These are phyloP conservation scores for Pythium coloratum DNA, from an alignment of 352 stramenopile genomes.

Conservation along the genomic window DNA sequence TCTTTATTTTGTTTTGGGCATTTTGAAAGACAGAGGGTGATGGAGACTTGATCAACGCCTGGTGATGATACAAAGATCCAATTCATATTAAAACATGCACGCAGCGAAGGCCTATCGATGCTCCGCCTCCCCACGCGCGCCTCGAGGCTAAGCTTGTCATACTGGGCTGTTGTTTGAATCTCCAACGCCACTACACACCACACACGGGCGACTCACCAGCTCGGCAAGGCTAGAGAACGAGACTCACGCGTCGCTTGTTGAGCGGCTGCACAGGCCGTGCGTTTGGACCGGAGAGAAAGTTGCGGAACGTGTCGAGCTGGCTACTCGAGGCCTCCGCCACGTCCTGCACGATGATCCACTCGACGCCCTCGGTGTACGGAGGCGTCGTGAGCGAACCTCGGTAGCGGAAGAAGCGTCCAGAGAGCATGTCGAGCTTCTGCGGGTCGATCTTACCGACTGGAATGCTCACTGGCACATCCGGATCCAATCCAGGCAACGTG, in stretches of 20 bases:
- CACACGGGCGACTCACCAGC: neutral
- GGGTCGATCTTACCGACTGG: slow-evolving; percentile 39
- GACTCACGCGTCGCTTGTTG: slow-evolving; percentile 40
- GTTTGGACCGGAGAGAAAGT: slow-evolving; percentile 50
- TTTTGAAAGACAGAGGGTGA: neutral
- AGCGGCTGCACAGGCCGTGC: slow-evolving; percentile 54
- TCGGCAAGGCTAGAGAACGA: slow-evolving; percentile 12
- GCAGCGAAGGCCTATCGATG: neutral
- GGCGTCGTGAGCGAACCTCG: slow-evolving; percentile 67
- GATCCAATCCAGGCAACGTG: slow-evolving; percentile 33
- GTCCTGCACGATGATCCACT: slow-evolving; percentile 66
- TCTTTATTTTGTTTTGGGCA: neutral
- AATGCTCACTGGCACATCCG: slow-evolving; percentile 27
- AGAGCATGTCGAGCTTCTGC: slow-evolving; percentile 29
- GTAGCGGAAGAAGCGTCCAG: slow-evolving; percentile 61
- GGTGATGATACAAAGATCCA: neutral
- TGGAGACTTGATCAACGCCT: no score
- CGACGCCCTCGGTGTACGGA: slow-evolving; percentile 70
- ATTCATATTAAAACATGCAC: neutral
- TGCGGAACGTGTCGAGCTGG: slow-evolving; percentile 54
- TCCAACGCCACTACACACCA: neutral
- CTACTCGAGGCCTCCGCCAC: slow-evolving; percentile 47
- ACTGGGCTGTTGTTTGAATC: neutral
- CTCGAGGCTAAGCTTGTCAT: neutral
- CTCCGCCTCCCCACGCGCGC: neutral